Base-by-base conservation (phyloP, 2,329 filamentous ascomycete species). In the Aspergillus fumigatus region DNA sequence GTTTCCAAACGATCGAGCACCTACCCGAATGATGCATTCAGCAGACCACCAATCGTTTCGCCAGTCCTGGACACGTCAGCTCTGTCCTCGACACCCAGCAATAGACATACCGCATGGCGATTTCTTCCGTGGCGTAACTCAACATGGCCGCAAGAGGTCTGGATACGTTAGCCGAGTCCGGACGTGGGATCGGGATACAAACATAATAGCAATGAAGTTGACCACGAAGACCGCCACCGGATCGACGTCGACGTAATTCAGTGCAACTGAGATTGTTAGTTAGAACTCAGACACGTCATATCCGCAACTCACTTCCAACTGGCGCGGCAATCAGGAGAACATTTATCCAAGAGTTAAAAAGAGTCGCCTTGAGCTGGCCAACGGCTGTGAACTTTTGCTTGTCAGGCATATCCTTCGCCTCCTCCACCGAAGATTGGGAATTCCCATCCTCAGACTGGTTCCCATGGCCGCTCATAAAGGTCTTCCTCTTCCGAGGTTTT, bases 141-240 rank as follows among this genome's bases (percentile, higher is more conserved):
- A 97, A 80, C 79, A 96, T 87, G 14, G 88, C 89, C 2, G 93
- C 93, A 43, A 97, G 80, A 0, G 92, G 92, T 57, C 72, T 74
- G 14, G 9, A 53, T 54, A 43, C 45, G 53, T 27, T 40, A 17
- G 25, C 48, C 35, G 29, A 41, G 21, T 25, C 5, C 17, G 52
- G n/a, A 2, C 8, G 3, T 2, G 17, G 25, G 25, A 5, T 32
- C 19, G n/a, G 17, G 17, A 17, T 21, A 21, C 69, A 51, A 65
- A 74, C 71, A 97, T 87, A 64, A 97, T 96, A 59, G 92, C 93
- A 61, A 97, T 83, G 67, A 97, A 97, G 77, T 97, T 97, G 74
- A 97, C 83, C 55, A 92, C 84, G 67, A 97, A 97, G 49, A 94
- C 79, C 21, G 81, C 82, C 56, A 88, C 80, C 3, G 81, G 78